Evolutionary conservation across 345 rosid genomes (phyloP).

Genomic region (Populus simonii): DNA sequence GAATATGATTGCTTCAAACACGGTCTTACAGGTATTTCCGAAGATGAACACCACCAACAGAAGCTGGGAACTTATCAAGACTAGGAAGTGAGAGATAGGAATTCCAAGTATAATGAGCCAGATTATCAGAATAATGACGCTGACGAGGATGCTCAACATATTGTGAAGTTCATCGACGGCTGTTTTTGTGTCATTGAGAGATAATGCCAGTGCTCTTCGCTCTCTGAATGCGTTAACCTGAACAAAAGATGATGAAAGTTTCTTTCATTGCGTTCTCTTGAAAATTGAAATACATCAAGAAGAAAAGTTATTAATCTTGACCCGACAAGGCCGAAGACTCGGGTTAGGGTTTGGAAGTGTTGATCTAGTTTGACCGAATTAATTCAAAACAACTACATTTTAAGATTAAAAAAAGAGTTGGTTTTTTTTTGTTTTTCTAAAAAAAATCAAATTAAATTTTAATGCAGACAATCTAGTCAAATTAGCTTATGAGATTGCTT

Average conservation of each 20-base stretch:
- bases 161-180: conserved; percentile 52
- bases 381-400: no score
- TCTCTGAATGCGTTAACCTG: conserved; percentile 46
- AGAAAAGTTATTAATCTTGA: background rate
- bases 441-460: no score
- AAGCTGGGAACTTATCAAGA: conserved; percentile 49
- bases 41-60: conserved; percentile 45
- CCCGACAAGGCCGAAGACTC: no score
- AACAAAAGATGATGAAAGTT: background rate
- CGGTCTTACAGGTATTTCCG: conserved; percentile 49
- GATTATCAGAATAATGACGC: conserved; percentile 32
- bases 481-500: no score
- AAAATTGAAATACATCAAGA: background rate
- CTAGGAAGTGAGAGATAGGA: conserved; percentile 42
- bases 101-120: conserved; percentile 53
- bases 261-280: background rate
- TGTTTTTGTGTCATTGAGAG: conserved; percentile 54
- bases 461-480: no score
- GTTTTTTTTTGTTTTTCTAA: no score
- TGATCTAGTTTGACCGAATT: no score
- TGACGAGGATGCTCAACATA: conserved; percentile 38
- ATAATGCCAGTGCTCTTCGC: conserved; percentile 39
- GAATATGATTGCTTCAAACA: conserved; percentile 53
- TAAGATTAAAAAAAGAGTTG: no score
- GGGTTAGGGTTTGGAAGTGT: no score